Percentiles rank a stretch among this genome's conserved stretches.
Evolutionary conservation across 768 basidiomycete species (phyloP).

Genomic region (Hysterangium stoloniferum): DNA sequence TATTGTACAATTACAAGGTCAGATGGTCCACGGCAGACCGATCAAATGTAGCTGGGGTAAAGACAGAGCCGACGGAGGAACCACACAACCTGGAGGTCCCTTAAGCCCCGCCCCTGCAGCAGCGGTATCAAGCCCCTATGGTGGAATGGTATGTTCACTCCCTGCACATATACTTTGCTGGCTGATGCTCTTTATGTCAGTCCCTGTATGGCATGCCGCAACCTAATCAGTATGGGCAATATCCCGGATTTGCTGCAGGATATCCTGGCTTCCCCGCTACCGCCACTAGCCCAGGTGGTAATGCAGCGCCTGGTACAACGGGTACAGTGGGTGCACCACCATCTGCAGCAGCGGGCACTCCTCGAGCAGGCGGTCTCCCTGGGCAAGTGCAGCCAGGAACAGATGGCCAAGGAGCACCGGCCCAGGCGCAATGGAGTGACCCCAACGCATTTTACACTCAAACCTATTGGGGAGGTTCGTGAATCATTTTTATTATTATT

Average conservation of each 20-base stretch:
- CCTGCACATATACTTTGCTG: neutral
- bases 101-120: slow-evolving; percentile 53
- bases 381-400: slow-evolving; percentile 11
- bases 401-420: slow-evolving; percentile 29
- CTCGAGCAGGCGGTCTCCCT: slow-evolving; percentile 33
- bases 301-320: slow-evolving; percentile 44
- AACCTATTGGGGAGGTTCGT: slow-evolving; percentile 19
- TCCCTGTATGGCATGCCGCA: slow-evolving; percentile 91
- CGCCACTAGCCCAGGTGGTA: slow-evolving; percentile 49
- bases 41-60: slow-evolving; percentile 99
- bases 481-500: neutral
- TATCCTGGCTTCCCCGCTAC: slow-evolving; percentile 60
- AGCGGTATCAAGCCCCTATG: slow-evolving; percentile 49
- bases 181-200: slow-evolving; percentile 28
- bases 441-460: slow-evolving; percentile 15
- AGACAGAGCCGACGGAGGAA: slow-evolving; percentile 73
- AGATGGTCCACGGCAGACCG: slow-evolving; percentile 93
- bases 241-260: slow-evolving; percentile 59
- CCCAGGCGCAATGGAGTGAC: slow-evolving; percentile 62
- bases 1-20: slow-evolving; percentile 93
- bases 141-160: slow-evolving; percentile 61
- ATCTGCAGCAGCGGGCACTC: slow-evolving; percentile 43
- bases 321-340: slow-evolving; percentile 52
- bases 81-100: slow-evolving; percentile 38
- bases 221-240: slow-evolving; percentile 66